Base-by-base conservation (phyloP, 768 basidiomycete genomes). In the Lentinula detonsa region DNA sequence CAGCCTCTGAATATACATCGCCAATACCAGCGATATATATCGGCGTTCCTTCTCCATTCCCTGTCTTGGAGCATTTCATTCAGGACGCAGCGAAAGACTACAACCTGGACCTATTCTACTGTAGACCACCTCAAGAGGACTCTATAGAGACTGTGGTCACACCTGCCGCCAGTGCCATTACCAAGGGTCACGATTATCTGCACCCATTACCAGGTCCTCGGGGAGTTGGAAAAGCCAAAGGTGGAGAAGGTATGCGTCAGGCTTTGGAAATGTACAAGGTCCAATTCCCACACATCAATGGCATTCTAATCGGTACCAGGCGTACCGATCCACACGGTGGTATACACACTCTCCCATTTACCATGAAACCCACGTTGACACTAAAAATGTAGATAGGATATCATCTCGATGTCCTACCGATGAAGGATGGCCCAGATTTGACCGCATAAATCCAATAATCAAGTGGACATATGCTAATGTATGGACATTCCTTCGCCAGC, bases 391-490 rank as follows among this genome's bases (percentile, higher is more conserved):
- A 95, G 93, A 85, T 3, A 83, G 73, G n/a, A 80, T 97, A 60
- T 80, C 84, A 0, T 82, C 85, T 66, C 81, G 83, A 59, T 88
- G 86, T 64, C 88, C 84, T 71, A 97, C 95, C 4, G 97, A 99
- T 72, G 75, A 84, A 0, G 88, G 81, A 59, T 99, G 97, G 97
- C 96, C 97, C 6, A 67, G 70, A 4, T 94, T 94, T 66, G 88
- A 93, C 70, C 86, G 97, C 18, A 84, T 98, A 18, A 95, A 98
- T 69, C 97, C 97, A 0, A 90, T 99, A 67, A 91, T 99, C 61
- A 88, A 98, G 70, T 99, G 97, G 97, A 80, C 85, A 1, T 99
- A 99, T 73, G 70, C 74, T 9, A 86, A 95, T 64, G 85, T 99
- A 4, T 99, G 97, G 97, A 75, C 76, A 2, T 99, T 95, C 75